A percentile compares a stretch with the other conserved stretches of the same genome.
Evolutionary conservation across 305 asterid species (phyloP).

Genomic region (Fraxinus ornus): DNA sequence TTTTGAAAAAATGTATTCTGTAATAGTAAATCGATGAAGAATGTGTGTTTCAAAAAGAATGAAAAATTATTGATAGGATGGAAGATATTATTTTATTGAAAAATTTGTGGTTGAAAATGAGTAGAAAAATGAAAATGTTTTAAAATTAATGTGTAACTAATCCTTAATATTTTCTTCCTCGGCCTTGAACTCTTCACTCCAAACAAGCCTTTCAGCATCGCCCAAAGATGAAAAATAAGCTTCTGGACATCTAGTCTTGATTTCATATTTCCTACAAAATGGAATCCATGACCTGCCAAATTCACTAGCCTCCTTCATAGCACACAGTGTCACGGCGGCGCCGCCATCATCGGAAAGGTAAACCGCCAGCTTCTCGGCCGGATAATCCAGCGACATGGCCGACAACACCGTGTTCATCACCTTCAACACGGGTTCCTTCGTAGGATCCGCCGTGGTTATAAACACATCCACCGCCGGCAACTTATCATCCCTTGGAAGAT

Average conservation of each 20-base stretch:
- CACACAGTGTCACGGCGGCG: slow-evolving; percentile 58
- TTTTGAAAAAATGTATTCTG: too few species aligned
- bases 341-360: slow-evolving; percentile 81
- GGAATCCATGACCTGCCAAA: slow-evolving; percentile 70
- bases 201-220: slow-evolving; percentile 46
- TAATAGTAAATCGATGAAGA: too few species aligned
- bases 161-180: slow-evolving; percentile 47
- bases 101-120: too few species aligned
- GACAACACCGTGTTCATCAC: slow-evolving; percentile 88
- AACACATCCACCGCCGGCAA: slow-evolving; percentile 66
- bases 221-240: slow-evolving; percentile 56
- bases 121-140: too few species aligned
- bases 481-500: slow-evolving; percentile 41
- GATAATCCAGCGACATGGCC: slow-evolving; percentile 78
- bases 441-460: slow-evolving; percentile 69
- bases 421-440: slow-evolving; percentile 72
- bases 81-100: too few species aligned
- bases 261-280: slow-evolving; percentile 61
- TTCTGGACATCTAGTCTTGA: slow-evolving; percentile 63
- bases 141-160: too few species aligned
- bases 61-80: too few species aligned
- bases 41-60: too few species aligned
- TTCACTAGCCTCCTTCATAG: slow-evolving; percentile 54
- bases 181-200: slow-evolving; percentile 45
- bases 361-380: slow-evolving; percentile 67